phyloP scores from a whole-genome alignment of 495 filamentous ascomycete genomes.

The Penicillium paradoxum region DNA sequence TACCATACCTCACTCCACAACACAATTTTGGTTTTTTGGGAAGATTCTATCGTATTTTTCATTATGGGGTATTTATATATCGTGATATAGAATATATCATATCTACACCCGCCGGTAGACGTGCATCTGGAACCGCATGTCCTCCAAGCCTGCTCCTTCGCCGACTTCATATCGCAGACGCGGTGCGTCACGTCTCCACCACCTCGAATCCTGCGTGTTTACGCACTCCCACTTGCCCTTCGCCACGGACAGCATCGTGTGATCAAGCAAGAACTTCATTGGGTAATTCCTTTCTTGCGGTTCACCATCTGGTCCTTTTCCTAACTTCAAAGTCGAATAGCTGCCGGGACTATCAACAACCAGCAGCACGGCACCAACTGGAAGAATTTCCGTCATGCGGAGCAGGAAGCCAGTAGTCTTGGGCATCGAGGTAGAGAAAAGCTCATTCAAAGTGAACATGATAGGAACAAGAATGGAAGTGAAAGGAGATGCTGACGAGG shows the following conservation, averaged over 20 bases:
- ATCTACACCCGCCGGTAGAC: slow-evolving; percentile 53
- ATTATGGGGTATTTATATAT: slow-evolving; percentile 8
- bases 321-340: slow-evolving; percentile 74
- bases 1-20: slow-evolving; percentile 35
- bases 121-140: slow-evolving; percentile 93
- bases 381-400: slow-evolving; percentile 50
- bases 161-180: slow-evolving; percentile 72
- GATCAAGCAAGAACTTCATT: slow-evolving; percentile 89
- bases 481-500: slow-evolving; percentile 9
- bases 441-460: slow-evolving; percentile 95
- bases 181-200: slow-evolving; percentile 69
- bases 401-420: slow-evolving; percentile 72
- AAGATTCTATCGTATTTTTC: slow-evolving; percentile 2
- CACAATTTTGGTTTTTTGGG: slow-evolving; percentile 13
- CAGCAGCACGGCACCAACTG: slow-evolving; percentile 61
- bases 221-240: slow-evolving; percentile 64
- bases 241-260: slow-evolving; percentile 59
- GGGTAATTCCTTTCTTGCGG: slow-evolving; percentile 68
- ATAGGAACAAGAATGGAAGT: slow-evolving; percentile 62
- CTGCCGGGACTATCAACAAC: slow-evolving; percentile 91
- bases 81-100: neutral
- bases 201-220: slow-evolving; percentile 65
- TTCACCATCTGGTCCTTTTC: slow-evolving; percentile 30
- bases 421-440: slow-evolving; percentile 71
- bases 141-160: slow-evolving; percentile 60